phyloP scores from a whole-genome alignment of 2,329 filamentous ascomycete genomes.

The Diaporthe eres region DNA sequence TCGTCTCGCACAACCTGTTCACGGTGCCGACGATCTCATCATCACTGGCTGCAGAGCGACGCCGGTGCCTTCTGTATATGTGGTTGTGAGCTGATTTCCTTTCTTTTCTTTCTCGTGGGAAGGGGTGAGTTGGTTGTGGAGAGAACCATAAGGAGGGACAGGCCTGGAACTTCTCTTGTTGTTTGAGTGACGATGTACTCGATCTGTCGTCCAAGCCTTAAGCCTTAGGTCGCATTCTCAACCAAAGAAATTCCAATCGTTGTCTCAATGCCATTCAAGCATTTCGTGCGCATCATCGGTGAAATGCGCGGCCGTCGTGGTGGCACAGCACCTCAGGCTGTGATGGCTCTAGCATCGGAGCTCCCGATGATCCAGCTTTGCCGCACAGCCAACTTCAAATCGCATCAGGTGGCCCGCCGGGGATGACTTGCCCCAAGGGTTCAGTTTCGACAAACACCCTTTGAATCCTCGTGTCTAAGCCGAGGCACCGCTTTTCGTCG shows the following conservation, averaged over 20 bases:
- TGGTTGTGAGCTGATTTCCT: neutral
- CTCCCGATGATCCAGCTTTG: neutral
- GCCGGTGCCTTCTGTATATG: neutral
- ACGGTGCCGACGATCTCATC: neutral
- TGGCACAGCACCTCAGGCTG: neutral
- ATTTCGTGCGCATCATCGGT: neutral
- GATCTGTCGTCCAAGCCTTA: neutral
- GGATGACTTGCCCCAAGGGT: neutral
- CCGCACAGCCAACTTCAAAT: neutral
- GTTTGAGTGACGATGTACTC: neutral
- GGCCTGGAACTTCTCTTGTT: neutral
- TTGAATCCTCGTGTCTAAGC: neutral
- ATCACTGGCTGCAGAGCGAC: neutral
- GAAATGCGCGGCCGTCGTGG: neutral
- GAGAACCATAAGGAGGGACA: neutral
- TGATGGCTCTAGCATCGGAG: neutral
- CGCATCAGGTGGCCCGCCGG: neutral
- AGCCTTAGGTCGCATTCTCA: neutral
- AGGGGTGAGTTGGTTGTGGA: neutral
- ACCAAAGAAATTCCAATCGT: neutral
- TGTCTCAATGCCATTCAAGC: neutral
- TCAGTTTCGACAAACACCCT: neutral
- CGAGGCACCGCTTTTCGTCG: neutral
- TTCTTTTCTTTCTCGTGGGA: neutral
- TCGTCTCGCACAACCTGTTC: neutral